A percentile compares a stretch with the other conserved stretches of the same genome.
phyloP scores from a whole-genome alignment of 495 filamentous ascomycete species.

The Massariosphaeria phaeospora region DNA sequence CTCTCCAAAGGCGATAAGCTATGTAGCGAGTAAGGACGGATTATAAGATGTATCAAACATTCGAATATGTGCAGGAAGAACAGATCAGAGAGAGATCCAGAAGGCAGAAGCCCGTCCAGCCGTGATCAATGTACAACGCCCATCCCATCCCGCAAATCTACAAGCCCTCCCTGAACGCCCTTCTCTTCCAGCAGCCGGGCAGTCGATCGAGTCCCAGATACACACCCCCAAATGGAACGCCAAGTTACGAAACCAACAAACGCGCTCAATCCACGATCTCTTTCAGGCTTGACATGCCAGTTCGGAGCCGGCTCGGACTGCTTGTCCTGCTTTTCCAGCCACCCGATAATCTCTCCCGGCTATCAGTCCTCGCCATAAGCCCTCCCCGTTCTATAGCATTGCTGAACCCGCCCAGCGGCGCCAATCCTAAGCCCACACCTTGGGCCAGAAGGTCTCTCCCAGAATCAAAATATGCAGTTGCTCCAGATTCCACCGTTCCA shows the following conservation, averaged over 20 bases:
- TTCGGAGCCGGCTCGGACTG: constrained; percentile 52
- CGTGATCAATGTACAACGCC: no score
- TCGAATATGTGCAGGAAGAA: no score
- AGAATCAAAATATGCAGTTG: constrained; percentile 44
- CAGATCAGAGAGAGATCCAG: background rate
- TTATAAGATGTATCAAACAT: no score
- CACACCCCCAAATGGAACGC: background rate
- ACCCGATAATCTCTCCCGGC: constrained; percentile 61
- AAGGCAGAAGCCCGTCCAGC: no score
- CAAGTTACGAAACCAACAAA: background rate
- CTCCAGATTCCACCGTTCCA: constrained; percentile 51
- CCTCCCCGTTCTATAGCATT: constrained; percentile 68
- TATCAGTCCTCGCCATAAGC: constrained; percentile 72
- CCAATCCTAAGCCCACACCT: constrained; percentile 31
- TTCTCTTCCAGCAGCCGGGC: no score
- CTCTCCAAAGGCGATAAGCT: no score
- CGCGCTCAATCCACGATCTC: background rate
- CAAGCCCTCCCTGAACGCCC: background rate
- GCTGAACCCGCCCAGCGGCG: constrained; percentile 13
- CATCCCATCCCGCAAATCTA: no score
- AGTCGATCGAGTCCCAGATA: no score
- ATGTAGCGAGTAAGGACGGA: no score
- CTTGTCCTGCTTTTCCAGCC: constrained; percentile 55
- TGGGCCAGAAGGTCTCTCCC: constrained; percentile 22
- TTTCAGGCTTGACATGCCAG: constrained; percentile 11